These are phyloP conservation scores for Blastocystis sp. DNA, from an alignment of 352 stramenopile species.

Conservation along the genomic window DNA sequence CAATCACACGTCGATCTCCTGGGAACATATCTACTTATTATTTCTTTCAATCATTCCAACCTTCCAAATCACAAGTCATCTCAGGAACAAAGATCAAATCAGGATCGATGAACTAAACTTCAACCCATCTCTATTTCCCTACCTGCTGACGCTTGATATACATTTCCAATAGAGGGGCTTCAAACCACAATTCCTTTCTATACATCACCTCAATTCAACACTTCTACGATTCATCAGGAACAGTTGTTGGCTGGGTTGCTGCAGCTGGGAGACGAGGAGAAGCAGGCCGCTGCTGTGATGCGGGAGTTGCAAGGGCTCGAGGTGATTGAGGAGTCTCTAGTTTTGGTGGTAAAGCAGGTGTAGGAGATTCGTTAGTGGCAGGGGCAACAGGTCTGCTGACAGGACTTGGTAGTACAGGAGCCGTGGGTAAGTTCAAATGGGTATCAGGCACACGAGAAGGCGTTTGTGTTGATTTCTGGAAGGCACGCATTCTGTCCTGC, in stretches of 20 bases:
- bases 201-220: neutral
- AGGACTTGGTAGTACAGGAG: too few relatives aligned
- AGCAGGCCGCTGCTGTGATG: neutral
- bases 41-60: neutral
- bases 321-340: too few relatives aligned
- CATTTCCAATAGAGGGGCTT: neutral
- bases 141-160: conserved; percentile 15
- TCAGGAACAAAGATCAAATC: neutral
- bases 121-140: neutral
- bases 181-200: neutral
- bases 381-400: too few relatives aligned
- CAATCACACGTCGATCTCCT: neutral
- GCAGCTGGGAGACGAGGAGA: neutral
- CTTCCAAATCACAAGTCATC: neutral
- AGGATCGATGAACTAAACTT: neutral
- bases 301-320: too few relatives aligned
- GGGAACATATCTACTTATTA: conserved; percentile 32
- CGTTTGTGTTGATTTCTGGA: too few relatives aligned
- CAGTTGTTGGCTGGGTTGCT: neutral
- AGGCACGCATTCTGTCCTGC: too few relatives aligned
- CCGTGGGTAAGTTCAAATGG: too few relatives aligned
- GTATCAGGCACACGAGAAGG: too few relatives aligned
- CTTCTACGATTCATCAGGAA: neutral
- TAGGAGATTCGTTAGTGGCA: too few relatives aligned
- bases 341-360: too few relatives aligned